Percentiles rank a stretch among this genome's conserved stretches.
Conservation (phyloP, 306 rosid species). For the Rubus idaeus region DNA sequence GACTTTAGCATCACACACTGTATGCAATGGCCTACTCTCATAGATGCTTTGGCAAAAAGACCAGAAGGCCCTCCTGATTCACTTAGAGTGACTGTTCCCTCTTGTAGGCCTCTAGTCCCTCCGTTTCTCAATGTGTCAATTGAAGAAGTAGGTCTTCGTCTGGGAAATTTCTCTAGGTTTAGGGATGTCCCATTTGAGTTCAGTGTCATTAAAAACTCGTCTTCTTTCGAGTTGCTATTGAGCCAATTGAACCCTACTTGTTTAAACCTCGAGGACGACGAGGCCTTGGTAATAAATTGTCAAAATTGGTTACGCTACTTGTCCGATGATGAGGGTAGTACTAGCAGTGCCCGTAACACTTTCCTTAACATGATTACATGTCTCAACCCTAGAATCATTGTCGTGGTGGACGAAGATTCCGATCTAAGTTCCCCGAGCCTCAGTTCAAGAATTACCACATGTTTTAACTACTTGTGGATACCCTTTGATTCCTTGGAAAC, state of each 20-base stretch:
- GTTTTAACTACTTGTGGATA: slow-evolving; percentile 92
- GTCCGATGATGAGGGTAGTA: slow-evolving; percentile 42
- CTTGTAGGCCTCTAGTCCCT: slow-evolving; percentile 67
- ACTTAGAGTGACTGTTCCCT: slow-evolving; percentile 74
- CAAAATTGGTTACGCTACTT: slow-evolving; percentile 80
- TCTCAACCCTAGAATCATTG: slow-evolving; percentile 66
- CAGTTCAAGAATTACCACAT: slow-evolving; percentile 61
- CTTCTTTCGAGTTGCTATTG: slow-evolving; percentile 45
- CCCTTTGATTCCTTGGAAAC: slow-evolving; percentile 94
- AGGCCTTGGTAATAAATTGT: slow-evolving; percentile 82
- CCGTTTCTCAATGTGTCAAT: slow-evolving; percentile 69
- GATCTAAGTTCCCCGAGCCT: slow-evolving; percentile 61
- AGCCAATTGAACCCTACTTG: slow-evolving; percentile 51
- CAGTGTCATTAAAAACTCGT: slow-evolving; percentile 40
- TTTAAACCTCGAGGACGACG: slow-evolving; percentile 64
- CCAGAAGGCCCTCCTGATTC: slow-evolving; percentile 75
- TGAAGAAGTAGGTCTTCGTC: slow-evolving; percentile 75
- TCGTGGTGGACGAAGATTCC: slow-evolving; percentile 83
- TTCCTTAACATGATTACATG: slow-evolving; percentile 52
- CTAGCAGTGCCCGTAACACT: slow-evolving; percentile 42
- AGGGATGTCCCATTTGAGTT: slow-evolving; percentile 75
- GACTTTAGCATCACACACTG: slow-evolving; percentile 89
- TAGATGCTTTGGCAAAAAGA: slow-evolving; percentile 70
- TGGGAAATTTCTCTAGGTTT: slow-evolving; percentile 69
- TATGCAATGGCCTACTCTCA: slow-evolving; percentile 99